These are phyloP conservation scores for Fusarium austroafricanum DNA, from an alignment of 2,329 filamentous ascomycete species.

Conservation along the genomic window DNA sequence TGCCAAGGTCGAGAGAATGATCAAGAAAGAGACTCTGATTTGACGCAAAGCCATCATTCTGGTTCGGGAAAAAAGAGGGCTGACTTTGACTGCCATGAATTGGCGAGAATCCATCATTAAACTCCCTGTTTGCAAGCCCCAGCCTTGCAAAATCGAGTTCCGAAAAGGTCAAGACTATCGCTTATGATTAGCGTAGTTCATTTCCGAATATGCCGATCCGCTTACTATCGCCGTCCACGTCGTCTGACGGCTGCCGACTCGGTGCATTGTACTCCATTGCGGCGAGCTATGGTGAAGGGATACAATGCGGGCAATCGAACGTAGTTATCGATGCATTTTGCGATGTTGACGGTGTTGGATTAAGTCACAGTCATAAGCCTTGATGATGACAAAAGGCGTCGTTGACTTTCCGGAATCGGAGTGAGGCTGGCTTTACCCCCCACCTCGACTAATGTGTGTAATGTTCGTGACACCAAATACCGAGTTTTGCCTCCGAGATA, in stretches of 20 bases:
- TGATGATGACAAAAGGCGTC: constrained; percentile 2
- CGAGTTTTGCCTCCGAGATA: background rate
- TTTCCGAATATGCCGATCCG: fast-evolving
- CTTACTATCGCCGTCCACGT: constrained; percentile 33
- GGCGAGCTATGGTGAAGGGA: background rate
- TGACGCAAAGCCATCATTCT: background rate
- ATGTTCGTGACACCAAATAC: background rate
- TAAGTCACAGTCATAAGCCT: constrained; percentile 1
- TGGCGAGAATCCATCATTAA: background rate
- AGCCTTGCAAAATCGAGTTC: constrained; percentile 35
- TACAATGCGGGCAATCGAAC: fast-evolving
- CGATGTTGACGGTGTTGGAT: background rate
- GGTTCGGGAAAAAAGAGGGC: background rate
- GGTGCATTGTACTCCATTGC: background rate
- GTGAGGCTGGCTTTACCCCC: constrained; percentile 10
- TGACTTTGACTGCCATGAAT: fast-evolving
- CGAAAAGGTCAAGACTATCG: constrained; percentile 30
- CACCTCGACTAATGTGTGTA: background rate
- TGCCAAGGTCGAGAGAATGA: background rate
- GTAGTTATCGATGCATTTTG: background rate
- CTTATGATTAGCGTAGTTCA: constrained; percentile 2
- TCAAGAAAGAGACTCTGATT: background rate
- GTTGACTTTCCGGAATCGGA: constrained; percentile 32
- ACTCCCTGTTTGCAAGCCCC: background rate
- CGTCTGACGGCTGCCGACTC: constrained; percentile 3